These are phyloP conservation scores for Thielaviopsis ethacetica DNA, from an alignment of 2,329 filamentous ascomycete species.

Conservation along the genomic window DNA sequence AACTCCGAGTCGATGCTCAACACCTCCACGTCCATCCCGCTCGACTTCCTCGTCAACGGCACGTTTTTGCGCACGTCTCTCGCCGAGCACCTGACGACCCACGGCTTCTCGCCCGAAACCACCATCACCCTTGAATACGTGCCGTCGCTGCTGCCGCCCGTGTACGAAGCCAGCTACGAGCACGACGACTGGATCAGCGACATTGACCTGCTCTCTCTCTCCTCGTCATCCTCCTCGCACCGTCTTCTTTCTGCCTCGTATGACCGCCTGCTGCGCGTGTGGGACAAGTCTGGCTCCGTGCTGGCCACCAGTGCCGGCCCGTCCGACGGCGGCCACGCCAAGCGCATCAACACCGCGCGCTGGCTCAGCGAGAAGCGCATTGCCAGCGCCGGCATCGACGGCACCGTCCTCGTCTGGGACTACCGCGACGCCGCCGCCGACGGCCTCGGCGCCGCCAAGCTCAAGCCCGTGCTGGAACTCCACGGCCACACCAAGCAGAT, in stretches of 20 bases:
- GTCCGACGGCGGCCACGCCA: conserved; percentile 54
- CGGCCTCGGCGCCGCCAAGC: conserved; percentile 46
- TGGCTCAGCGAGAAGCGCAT: conserved; percentile 62
- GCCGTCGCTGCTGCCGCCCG: conserved; percentile 73
- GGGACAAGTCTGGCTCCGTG: conserved; percentile 78
- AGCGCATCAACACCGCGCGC: conserved; percentile 64
- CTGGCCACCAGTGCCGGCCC: conserved; percentile 57
- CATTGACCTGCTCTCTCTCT: conserved; percentile 63
- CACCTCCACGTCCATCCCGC: conserved; percentile 50
- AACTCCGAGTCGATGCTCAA: conserved; percentile 58
- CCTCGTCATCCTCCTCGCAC: conserved; percentile 32
- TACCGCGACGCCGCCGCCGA: conserved; percentile 51
- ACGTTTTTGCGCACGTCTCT: conserved; percentile 78
- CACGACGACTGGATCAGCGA: conserved; percentile 95
- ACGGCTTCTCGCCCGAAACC: conserved; percentile 78
- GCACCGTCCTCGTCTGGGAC: conserved; percentile 79
- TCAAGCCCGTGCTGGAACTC: conserved; percentile 64
- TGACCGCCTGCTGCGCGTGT: conserved; percentile 75
- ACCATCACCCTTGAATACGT: conserved; percentile 86
- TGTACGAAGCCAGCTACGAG: conserved; percentile 81
- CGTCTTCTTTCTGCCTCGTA: conserved; percentile 84
- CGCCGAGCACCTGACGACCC: conserved; percentile 72
- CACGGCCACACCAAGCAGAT: conserved; percentile 67
- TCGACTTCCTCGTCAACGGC: conserved; percentile 94
- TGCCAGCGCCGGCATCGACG: conserved; percentile 69